phyloP scores from a whole-genome alignment of 345 rosid species.

The Microthlaspi erraticum region DNA sequence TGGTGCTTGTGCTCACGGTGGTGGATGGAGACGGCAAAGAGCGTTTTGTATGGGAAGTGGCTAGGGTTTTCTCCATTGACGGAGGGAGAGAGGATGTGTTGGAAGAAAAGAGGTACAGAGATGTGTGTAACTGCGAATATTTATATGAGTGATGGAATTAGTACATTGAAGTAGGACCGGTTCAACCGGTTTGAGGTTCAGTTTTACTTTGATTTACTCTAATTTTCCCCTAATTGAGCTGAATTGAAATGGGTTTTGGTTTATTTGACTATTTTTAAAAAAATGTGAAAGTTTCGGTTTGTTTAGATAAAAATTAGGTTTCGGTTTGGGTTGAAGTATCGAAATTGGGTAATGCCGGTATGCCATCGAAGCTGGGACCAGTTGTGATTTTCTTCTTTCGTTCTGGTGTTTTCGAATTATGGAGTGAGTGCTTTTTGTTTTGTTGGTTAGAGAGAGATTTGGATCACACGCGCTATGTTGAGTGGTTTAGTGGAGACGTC shows the following conservation, averaged over 20 bases:
- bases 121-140: not conserved
- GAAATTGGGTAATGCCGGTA: conserved; percentile 34
- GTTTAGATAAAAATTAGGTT: not conserved
- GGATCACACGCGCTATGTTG: conserved; percentile 38
- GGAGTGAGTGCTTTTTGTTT: conserved; percentile 30
- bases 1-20: conserved; percentile 27
- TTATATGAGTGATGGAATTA: conserved; percentile 15
- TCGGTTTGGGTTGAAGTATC: not conserved
- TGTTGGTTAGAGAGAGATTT: conserved; percentile 27
- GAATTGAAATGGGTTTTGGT: not conserved
- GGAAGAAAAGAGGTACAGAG: conserved; percentile 37
- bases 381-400: conserved; percentile 27
- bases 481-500: conserved; percentile 45
- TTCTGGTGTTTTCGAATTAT: conserved; percentile 20
- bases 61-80: conserved; percentile 49
- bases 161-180: conserved; percentile 8
- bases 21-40: conserved; percentile 33
- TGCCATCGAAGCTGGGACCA: conserved; percentile 43
- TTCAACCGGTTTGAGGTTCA: conserved; percentile 16
- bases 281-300: not conserved
- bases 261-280: not conserved
- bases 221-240: not conserved
- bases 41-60: conserved; percentile 33
- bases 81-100: conserved; percentile 26
- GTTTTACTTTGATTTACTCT: not conserved